These are phyloP conservation scores for Fusarium sp. DNA, from an alignment of 2,329 filamentous ascomycete species.

Conservation along the genomic window DNA sequence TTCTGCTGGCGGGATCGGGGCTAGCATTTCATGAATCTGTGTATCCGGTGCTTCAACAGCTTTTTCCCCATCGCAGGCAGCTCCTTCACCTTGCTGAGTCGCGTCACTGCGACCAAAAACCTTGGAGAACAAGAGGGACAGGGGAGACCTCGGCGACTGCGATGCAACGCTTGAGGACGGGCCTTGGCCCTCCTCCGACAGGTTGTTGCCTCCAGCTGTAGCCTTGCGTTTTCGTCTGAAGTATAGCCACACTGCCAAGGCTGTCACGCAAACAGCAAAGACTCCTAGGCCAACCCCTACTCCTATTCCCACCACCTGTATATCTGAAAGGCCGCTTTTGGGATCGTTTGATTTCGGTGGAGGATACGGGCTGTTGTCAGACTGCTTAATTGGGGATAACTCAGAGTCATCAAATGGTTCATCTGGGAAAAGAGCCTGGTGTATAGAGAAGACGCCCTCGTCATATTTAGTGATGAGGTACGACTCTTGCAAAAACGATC, in stretches of 20 bases:
- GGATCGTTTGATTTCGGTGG: constrained; percentile 42
- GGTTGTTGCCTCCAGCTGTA: constrained; percentile 40
- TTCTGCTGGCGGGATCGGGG: constrained; percentile 61
- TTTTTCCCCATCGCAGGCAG: constrained; percentile 42
- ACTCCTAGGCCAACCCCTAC: constrained; percentile 59
- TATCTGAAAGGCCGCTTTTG: constrained; percentile 53
- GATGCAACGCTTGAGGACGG: constrained; percentile 52
- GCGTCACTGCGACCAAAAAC: constrained; percentile 56
- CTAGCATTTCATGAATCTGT: constrained; percentile 67
- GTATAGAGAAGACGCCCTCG: constrained; percentile 64
- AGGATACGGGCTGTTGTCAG: constrained; percentile 63
- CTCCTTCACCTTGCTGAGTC: constrained; percentile 42
- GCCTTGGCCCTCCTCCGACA: constrained; percentile 54
- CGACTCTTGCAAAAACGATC: constrained; percentile 78
- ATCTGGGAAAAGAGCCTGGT: constrained; percentile 67
- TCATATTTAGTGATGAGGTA: constrained; percentile 71
- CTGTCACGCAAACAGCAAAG: constrained; percentile 48
- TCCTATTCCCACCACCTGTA: constrained; percentile 61
- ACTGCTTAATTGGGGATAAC: constrained; percentile 58
- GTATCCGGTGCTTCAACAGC: constrained; percentile 57
- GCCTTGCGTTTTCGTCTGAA: constrained; percentile 53
- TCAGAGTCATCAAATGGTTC: constrained; percentile 57
- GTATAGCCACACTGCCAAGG: constrained; percentile 52
- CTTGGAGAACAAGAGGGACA: constrained; percentile 56
- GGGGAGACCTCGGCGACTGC: constrained; percentile 43